Conservation (phyloP, 257 asterid genomes). For the Anisodus acutangulus region DNA sequence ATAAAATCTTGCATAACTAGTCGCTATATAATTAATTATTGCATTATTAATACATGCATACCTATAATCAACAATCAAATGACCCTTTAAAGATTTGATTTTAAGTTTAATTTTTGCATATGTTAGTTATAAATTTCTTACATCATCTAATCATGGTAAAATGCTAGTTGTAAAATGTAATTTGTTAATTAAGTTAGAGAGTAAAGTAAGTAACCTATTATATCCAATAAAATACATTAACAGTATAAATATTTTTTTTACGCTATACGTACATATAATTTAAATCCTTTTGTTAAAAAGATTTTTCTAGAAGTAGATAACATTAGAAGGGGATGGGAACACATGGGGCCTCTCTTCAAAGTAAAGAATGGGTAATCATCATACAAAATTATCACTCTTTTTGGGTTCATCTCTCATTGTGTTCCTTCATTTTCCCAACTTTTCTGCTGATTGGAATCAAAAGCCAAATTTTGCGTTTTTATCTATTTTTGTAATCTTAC, state of each 20-base stretch:
- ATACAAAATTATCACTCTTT: constrained; percentile 30
- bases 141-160: neutral
- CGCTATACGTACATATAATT: too few relatives aligned
- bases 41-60: too few relatives aligned
- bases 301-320: neutral
- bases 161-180: neutral
- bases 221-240: neutral
- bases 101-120: neutral
- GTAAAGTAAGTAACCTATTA: neutral
- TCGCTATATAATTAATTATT: too few relatives aligned
- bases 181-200: neutral
- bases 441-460: constrained; percentile 5
- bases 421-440: constrained; percentile 27
- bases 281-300: too few relatives aligned
- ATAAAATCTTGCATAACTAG: too few relatives aligned
- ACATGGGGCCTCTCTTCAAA: neutral
- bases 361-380: constrained; percentile 31
- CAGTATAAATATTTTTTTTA: too few relatives aligned
- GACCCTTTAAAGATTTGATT: too few relatives aligned
- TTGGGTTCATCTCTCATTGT: neutral
- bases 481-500: constrained; percentile 5
- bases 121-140: too few relatives aligned
- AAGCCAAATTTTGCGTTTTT: constrained; percentile 29
- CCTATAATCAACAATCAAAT: too few relatives aligned
- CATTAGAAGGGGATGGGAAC: neutral